Evolutionary conservation across 2,329 filamentous ascomycete species (phyloP).

Genomic region (Alternaria incomplexa): DNA sequence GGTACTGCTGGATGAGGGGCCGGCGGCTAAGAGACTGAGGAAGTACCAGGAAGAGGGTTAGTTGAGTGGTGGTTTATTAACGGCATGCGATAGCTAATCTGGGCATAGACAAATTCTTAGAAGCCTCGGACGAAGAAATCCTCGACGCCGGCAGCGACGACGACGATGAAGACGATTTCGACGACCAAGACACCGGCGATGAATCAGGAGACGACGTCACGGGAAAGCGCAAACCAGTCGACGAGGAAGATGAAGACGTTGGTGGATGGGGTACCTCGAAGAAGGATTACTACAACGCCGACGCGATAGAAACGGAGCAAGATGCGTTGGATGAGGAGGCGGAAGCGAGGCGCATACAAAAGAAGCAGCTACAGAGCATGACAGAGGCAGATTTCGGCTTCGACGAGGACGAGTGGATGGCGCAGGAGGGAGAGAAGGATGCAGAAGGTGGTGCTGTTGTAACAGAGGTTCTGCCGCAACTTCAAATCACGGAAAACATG

Average conservation of each 20-base stretch:
- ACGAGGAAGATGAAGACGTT: slow-evolving; percentile 63
- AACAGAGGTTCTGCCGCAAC: slow-evolving; percentile 83
- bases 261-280: slow-evolving; percentile 87
- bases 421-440: slow-evolving; percentile 55
- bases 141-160: slow-evolving; percentile 57
- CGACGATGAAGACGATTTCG: slow-evolving; percentile 47
- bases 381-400: slow-evolving; percentile 91
- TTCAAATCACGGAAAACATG: slow-evolving; percentile 84
- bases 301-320: slow-evolving; percentile 72
- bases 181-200: slow-evolving; percentile 48
- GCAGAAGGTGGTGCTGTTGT: slow-evolving; percentile 64
- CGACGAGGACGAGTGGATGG: slow-evolving; percentile 85
- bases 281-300: slow-evolving; percentile 92
- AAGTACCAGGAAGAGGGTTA: slow-evolving; percentile 71
- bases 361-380: slow-evolving; percentile 90
- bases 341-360: slow-evolving; percentile 85
- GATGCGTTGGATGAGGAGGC: slow-evolving; percentile 89
- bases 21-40: slow-evolving; percentile 76
- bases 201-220: slow-evolving; percentile 41
- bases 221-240: slow-evolving; percentile 46
- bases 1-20: slow-evolving; percentile 82
- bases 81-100: slow-evolving; percentile 8
- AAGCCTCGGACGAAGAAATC: slow-evolving; percentile 68
- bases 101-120: slow-evolving; percentile 60
- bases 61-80: too few species aligned